Conservation (phyloP, 441 rosid genomes). For the Lepidium campestre region DNA sequence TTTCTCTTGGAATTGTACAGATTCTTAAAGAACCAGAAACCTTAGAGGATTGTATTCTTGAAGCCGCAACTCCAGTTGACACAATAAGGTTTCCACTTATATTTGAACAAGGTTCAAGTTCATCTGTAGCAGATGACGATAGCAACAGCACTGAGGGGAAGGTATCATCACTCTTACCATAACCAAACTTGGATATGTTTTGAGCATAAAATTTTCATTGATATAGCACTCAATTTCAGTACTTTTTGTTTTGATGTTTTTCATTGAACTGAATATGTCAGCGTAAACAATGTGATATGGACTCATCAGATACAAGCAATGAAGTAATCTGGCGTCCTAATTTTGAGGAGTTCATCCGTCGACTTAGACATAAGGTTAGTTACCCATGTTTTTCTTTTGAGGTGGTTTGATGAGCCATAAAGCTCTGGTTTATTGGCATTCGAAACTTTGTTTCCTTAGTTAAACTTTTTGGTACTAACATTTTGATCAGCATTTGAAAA, state of each 20-base stretch:
- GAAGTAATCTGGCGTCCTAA: slow-evolving; percentile 77
- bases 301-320: slow-evolving; percentile 32
- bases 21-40: slow-evolving; percentile 37
- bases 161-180: slow-evolving; percentile 39
- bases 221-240: slow-evolving; percentile 1
- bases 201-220: not conserved
- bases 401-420: not conserved
- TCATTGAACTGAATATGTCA: slow-evolving; percentile 24
- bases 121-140: slow-evolving; percentile 31
- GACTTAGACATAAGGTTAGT: slow-evolving; percentile 78
- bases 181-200: not conserved
- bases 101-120: slow-evolving; percentile 27
- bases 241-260: not conserved
- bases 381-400: slow-evolving; percentile 2
- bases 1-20: slow-evolving; percentile 30
- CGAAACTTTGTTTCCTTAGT: not conserved
- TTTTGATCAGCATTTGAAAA: not conserved
- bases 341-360: slow-evolving; percentile 65
- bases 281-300: slow-evolving; percentile 52
- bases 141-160: slow-evolving; percentile 43
- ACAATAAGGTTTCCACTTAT: slow-evolving; percentile 54
- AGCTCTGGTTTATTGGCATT: not conserved
- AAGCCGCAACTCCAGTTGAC: slow-evolving; percentile 67
- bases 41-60: slow-evolving; percentile 62
- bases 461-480: not conserved